Percentiles rank a stretch among this genome's conserved stretches.
phyloP scores from a whole-genome alignment of 345 rosid genomes.

The Linum tenue region DNA sequence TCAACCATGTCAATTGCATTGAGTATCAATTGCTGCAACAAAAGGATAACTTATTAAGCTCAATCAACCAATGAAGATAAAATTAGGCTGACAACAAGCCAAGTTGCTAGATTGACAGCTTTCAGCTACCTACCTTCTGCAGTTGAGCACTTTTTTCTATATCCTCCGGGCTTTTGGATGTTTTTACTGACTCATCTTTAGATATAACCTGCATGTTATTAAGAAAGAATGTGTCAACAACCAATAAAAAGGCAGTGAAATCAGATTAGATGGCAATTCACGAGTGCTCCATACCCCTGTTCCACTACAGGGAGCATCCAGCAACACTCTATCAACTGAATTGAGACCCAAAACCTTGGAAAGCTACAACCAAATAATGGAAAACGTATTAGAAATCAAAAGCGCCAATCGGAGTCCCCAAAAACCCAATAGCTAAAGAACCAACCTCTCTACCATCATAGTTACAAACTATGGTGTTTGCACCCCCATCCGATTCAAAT shows the following conservation, averaged over 20 bases:
- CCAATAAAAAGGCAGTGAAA: background rate
- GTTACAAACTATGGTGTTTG: conserved; percentile 83
- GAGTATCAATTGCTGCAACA: conserved; percentile 68
- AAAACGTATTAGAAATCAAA: conserved; percentile 3
- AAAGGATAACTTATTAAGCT: background rate
- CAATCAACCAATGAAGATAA: background rate
- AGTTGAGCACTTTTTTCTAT: conserved; percentile 64
- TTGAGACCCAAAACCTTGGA: conserved; percentile 68
- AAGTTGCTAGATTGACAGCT: background rate
- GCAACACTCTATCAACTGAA: conserved; percentile 72
- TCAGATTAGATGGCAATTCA: background rate
- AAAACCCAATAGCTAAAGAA: conserved; percentile 5
- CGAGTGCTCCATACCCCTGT: conserved; percentile 61
- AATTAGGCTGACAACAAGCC: background rate
- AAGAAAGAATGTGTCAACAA: conserved; percentile 17
- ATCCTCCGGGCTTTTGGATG: conserved; percentile 72
- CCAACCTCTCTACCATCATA: conserved; percentile 96
- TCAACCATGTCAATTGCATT: conserved; percentile 92
- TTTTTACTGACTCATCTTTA: conserved; percentile 90
- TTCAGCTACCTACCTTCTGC: conserved; percentile 63
- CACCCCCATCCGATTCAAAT: conserved; percentile 92
- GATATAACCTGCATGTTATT: conserved; percentile 41
- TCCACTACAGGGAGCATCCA: conserved; percentile 99
- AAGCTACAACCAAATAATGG: conserved; percentile 34
- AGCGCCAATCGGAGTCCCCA: background rate